Conservation (phyloP, 2,329 filamentous ascomycete genomes). For the Blastomyces parvus region DNA sequence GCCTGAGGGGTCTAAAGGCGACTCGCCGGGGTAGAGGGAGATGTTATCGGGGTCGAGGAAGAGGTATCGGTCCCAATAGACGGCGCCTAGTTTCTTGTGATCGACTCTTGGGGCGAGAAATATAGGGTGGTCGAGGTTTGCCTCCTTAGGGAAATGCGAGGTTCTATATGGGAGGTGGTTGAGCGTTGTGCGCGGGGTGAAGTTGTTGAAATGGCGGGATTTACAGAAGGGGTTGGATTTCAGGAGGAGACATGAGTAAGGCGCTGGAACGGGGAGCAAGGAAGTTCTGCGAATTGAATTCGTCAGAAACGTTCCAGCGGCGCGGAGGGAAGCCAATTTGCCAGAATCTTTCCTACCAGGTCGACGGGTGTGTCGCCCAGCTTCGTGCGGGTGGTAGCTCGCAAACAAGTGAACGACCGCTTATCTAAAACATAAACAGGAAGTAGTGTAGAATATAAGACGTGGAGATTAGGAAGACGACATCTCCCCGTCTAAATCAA, state of each 20-base stretch:
- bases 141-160: neutral
- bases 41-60: constrained; percentile 14
- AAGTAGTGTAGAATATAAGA: neutral
- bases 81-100: neutral
- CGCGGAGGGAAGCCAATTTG: constrained; percentile 8
- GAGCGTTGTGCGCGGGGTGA: neutral
- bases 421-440: neutral
- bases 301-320: constrained; percentile 8
- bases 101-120: neutral
- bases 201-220: neutral
- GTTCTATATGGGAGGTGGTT: neutral
- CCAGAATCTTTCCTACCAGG: neutral
- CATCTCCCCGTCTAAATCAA: neutral
- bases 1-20: neutral
- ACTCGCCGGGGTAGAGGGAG: constrained; percentile 11
- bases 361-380: neutral
- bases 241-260: neutral
- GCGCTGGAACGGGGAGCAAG: neutral
- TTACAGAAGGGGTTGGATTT: no score
- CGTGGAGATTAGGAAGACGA: neutral
- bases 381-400: neutral
- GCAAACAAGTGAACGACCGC: neutral
- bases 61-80: neutral
- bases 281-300: constrained; percentile 7
- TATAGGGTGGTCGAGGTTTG: neutral